Evolutionary conservation across 2,329 filamentous ascomycete genomes (phyloP).

Genomic region (Diplodia intermedia): DNA sequence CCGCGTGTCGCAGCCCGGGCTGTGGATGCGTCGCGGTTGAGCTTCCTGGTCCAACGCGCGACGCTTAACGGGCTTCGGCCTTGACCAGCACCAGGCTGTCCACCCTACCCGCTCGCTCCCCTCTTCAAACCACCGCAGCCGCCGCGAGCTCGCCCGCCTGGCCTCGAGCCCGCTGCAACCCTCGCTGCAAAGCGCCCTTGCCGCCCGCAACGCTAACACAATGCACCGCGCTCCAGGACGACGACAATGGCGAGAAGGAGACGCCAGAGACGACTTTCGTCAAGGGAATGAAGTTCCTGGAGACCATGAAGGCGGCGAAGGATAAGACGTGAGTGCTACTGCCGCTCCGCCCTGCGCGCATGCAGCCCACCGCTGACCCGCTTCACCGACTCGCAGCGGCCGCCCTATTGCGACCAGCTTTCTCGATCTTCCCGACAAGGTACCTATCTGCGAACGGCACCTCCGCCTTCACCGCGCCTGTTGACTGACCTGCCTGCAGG

Average conservation of each 20-base stretch:
- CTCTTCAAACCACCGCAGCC: constrained; percentile 39
- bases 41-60: constrained; percentile 32
- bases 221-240: constrained; percentile 38
- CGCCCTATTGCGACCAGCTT: constrained; percentile 78
- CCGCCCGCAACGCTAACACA: constrained; percentile 27
- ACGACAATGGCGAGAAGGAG: constrained; percentile 53
- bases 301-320: constrained; percentile 75
- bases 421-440: constrained; percentile 69
- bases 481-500: constrained; percentile 45
- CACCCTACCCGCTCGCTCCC: constrained; percentile 41
- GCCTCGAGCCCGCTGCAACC: constrained; percentile 20
- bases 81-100: constrained; percentile 36
- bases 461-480: constrained; percentile 27
- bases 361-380: constrained; percentile 22
- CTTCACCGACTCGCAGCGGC: constrained; percentile 54
- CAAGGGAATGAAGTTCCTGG: constrained; percentile 74
- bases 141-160: constrained; percentile 24
- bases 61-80: constrained; percentile 33
- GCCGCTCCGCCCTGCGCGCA: constrained; percentile 29
- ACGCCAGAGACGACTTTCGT: constrained; percentile 72
- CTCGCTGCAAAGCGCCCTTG: background rate
- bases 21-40: constrained; percentile 29
- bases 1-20: constrained; percentile 34
- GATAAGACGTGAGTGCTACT: constrained; percentile 75
- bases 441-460: constrained; percentile 42